A percentile compares a stretch with the other conserved stretches of the same genome.
Evolutionary conservation across 1,139 yeast genomes (phyloP).

Genomic region (Blastobotrys illinoisensis): DNA sequence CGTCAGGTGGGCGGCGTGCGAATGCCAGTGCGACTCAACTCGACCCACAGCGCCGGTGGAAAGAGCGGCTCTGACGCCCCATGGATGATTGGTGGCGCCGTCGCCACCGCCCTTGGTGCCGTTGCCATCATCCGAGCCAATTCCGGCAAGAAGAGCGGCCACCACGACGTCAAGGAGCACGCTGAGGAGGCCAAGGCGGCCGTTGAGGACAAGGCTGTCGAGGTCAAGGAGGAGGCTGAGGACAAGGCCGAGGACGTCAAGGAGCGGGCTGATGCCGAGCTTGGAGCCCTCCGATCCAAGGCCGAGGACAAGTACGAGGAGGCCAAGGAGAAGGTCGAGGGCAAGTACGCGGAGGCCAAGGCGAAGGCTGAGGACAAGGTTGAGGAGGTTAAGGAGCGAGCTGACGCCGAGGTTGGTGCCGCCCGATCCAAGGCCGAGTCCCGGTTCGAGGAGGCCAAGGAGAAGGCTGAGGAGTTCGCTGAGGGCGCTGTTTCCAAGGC

Average conservation of each 20-base stretch:
- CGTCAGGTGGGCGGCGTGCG: constrained; percentile 1
- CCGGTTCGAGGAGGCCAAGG: constrained; percentile 3
- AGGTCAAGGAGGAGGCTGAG: not conserved
- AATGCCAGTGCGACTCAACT: constrained; percentile 6
- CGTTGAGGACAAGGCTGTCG: not conserved
- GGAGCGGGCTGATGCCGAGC: constrained; percentile 1
- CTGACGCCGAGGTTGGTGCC: constrained; percentile 4
- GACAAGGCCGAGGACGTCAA: not conserved
- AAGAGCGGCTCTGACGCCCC: constrained; percentile 2
- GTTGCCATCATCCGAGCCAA: constrained; percentile 4
- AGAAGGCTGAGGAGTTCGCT: not conserved
- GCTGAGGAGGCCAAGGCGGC: constrained; percentile 1
- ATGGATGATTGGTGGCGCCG: constrained; percentile 4
- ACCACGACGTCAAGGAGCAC: not conserved
- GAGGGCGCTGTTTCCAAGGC: constrained; percentile 3
- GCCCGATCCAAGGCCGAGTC: constrained; percentile 5
- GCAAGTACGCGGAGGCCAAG: not conserved
- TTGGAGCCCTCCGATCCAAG: not conserved
- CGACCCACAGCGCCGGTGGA: not conserved
- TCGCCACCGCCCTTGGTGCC: constrained; percentile 6
- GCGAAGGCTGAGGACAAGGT: constrained; percentile 7
- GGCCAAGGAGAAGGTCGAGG: constrained; percentile 1
- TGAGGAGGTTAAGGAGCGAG: constrained; percentile 5
- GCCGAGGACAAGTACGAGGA: not conserved
- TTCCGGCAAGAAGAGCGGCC: constrained; percentile 2